Base-by-base conservation (phyloP, 106 monocot species). In the Triglochin maritima region DNA sequence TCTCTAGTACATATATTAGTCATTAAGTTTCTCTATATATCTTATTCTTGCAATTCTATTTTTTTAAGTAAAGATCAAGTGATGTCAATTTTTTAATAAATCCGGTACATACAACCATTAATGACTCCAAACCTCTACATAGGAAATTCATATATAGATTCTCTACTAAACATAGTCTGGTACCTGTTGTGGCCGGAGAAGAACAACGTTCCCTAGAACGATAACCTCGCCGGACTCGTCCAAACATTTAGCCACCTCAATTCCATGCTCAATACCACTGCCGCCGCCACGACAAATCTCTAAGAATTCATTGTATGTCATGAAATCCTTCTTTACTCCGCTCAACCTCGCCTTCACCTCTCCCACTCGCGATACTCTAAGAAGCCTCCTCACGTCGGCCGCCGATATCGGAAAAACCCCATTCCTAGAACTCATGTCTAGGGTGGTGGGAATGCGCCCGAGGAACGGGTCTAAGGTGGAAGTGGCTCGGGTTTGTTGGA, bases 121-220 rank as follows among this genome's bases (percentile, higher is more conserved):
- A 15, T 59, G 59, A 13, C 14, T 0, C 14, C 59, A 14, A 14
- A 13, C 14, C 44, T 41, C 44, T 0, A 45, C 16, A 9, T 62
- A 41, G 0, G 44, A 62, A 62, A 46, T 6, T 9, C 41, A 7
- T 43, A 41, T 42, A 46, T n/a, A n/a, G n/a, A n/a, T 9, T 13
- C 4, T n/a, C 47, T 46, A 9, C 47, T 0, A 48, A 49, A 48
- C 2, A 65, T 6, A 14, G 9, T 17, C 41, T 3, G 4, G 12
- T 58, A 69, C 69, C 69, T 57, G 7, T 13, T 69, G 9, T 46
- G 71, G 71, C 9, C 48, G 9, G 48, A 71, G 60, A 49, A 71
- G 61, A 49, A 71, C 71, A 15, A 71, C 2, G 71, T 71, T 50
- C 6, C 71, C 71, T 0, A 71, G 29, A 10, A 71, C 71, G 60